Base-by-base conservation (phyloP, 257 asterid genomes). In the Jacaranda copaia region DNA sequence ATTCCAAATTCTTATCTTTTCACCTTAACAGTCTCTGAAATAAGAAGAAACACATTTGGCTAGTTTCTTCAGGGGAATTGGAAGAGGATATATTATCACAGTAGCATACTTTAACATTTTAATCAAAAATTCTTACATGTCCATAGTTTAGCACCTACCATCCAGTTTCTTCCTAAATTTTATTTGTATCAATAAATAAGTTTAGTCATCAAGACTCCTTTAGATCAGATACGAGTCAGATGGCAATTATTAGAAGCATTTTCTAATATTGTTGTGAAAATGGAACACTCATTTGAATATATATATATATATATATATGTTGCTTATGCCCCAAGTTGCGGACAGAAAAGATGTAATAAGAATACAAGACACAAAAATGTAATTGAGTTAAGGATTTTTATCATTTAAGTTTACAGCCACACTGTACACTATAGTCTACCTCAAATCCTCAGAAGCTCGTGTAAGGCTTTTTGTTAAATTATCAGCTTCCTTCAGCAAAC, bases 401-500 rank as follows among this genome's bases (percentile, higher is more conserved):
- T 38, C 70, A 35, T 38, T 61, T 35, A 6, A 35, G 43, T 36
- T 71, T 20, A 43, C 48, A 49, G 60, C 25, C 62, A 68, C 75
- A 59, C 18, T 7, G 49, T 45, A 65, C 25, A 75, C 3, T 43
- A 38, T 15, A 59, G 75, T 19, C 77, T 85, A 96, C 99, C 98
- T 90, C 85, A 96, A 72, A 74, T 96, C 99, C 77, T 91, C 98
- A 52, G 99, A 88, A 20, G 95, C 94, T 82, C 80, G 93, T 35
- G 98, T 86, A 61, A 96, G 92, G 91, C 95, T 96, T 87, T 87
- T 92, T 69, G 96, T 91, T 80, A 96, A 89, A 81, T 85, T 83
- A 81, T 96, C 98, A 67, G 88, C 95, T 80, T 93, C 97, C 86
- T 88, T 90, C 82, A 96, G 84, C 89, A 96, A 86, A 76, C 97